Evolutionary conservation across 1,284 basidiomycete genomes (phyloP), one percentile per base, ranked within the genome.

Genomic region (Fomitiporia mediterranea): DNA sequence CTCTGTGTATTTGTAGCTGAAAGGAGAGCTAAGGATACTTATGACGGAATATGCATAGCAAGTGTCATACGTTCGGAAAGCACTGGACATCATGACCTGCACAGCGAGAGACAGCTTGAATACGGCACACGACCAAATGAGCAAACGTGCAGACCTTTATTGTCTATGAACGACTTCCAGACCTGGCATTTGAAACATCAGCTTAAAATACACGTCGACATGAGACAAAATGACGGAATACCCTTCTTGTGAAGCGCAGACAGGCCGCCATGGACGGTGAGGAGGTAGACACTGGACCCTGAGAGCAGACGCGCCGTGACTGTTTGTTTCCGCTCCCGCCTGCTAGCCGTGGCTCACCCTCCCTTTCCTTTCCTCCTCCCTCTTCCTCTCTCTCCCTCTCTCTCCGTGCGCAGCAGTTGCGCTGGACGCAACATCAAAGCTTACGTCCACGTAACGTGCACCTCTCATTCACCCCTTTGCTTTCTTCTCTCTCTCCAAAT

Each of bases 161-260:
- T 87, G 51, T 84, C 81, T 1, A 90, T 62, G 65, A 91, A 91
- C 9, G 85, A 89, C 67, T 82, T 80, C 89, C 88, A 91, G 55
- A 91, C 89, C 87, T 89, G 55, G 23, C 51, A 44, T n/a, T 17
- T 48, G n/a, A 27, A 43, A 47, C n/a, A 50, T 25, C 34, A 27
- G 28, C 19, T 51, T 32, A 6, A 21, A 53, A 44, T 49, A 49
- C 30, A n/a, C 34, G 23, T 39, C 23, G 19, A n/a, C 17, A 32
- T 4, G 25, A 28, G 25, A 28, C 7, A 15, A 28, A 15, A 46
- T 46, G 15, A n/a, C n/a, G n/a, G n/a, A 35, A 23, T 67, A 80
- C 84, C 61, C 79, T 72, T 52, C 74, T 76, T 35, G 84, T 87
- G 66, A 86, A 88, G 32, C 83, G 78, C 58, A 86, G 66, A 67